phyloP scores from a whole-genome alignment of 805 yeast species.

The Candida nanaspora region DNA sequence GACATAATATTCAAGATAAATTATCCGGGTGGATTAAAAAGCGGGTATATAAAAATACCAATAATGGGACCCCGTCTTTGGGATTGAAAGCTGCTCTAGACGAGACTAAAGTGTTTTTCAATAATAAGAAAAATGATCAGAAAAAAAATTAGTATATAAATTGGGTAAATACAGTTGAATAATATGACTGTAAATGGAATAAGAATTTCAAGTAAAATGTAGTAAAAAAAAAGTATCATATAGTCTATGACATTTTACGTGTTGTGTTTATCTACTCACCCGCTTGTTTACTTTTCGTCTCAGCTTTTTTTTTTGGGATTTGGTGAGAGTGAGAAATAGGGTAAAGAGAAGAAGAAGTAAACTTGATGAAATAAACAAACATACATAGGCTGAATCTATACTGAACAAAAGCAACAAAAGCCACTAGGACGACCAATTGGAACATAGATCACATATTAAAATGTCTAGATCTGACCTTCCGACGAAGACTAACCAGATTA shows the following conservation, averaged over 20 bases:
- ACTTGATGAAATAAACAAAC: no score
- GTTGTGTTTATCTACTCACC: not conserved
- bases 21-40: conserved; percentile 69
- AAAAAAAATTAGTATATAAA: not conserved
- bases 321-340: no score
- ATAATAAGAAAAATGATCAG: no score
- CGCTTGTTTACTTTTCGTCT: not conserved
- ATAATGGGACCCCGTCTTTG: not conserved
- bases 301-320: not conserved
- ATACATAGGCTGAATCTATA: no score
- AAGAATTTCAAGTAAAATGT: no score
- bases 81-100: not conserved
- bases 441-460: no score
- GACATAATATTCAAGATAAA: conserved; percentile 40
- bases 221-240: no score
- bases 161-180: not conserved
- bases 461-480: not conserved
- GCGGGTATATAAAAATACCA: conserved; percentile 23
- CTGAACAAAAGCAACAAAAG: no score
- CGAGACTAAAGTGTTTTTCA: not conserved
- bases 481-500: not conserved
- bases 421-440: no score
- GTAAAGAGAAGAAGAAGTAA: no score
- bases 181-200: not conserved
- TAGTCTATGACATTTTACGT: not conserved